A percentile compares a stretch with the other conserved stretches of the same genome.
Conservation (phyloP, 2,329 filamentous ascomycete species). For the Alternaria sp. region DNA sequence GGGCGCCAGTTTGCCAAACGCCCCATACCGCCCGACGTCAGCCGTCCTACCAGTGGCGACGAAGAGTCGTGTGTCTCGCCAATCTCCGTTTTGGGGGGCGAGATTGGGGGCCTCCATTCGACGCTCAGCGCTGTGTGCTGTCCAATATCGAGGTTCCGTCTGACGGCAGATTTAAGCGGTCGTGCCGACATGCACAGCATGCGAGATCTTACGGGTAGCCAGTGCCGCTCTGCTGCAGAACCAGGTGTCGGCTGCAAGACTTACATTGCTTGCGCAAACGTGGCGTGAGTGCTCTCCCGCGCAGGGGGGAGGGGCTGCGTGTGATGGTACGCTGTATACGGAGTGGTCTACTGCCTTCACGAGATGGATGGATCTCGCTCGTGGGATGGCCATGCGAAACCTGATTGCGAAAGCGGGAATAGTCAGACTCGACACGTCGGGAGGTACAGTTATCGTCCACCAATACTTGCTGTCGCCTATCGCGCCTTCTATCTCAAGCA, state of each 20-base stretch:
- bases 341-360: background rate
- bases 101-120: background rate
- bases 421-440: background rate
- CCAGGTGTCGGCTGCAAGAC: background rate
- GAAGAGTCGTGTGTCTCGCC: slow-evolving; percentile 2
- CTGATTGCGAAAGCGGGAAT: background rate
- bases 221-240: background rate
- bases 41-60: slow-evolving; percentile 13
- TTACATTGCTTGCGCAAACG: background rate
- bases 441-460: background rate
- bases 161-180: background rate
- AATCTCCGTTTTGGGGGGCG: background rate
- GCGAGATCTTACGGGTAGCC: background rate
- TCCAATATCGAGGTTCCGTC: background rate
- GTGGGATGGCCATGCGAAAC: background rate
- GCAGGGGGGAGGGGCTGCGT: background rate
- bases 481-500: background rate
- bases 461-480: background rate
- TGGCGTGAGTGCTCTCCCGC: background rate
- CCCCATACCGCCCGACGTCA: slow-evolving; percentile 15
- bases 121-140: background rate
- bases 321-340: background rate
- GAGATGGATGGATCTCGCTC: background rate
- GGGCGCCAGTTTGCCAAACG: slow-evolving; percentile 12
- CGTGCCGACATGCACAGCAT: slow-evolving; percentile 3